Percentiles rank a stretch among this genome's conserved stretches.
Conservation (phyloP, 2,329 filamentous ascomycete species). For the Penicillium sp. region DNA sequence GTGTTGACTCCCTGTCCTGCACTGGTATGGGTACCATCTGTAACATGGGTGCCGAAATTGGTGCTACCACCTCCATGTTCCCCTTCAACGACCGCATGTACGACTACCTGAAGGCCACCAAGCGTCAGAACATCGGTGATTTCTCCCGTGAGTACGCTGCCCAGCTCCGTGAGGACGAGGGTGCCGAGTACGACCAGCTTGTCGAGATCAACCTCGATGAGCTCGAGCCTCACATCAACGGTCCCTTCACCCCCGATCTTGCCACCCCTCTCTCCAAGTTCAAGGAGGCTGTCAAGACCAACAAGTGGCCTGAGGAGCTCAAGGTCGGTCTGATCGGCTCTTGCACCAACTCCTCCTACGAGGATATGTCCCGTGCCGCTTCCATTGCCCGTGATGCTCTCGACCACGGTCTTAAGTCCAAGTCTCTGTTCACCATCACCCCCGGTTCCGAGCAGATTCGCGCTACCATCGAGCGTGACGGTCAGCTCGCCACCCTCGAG, state of each 20-base stretch:
- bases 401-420: constrained; percentile 85
- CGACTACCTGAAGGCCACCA: constrained; percentile 83
- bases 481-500: constrained; percentile 81
- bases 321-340: constrained; percentile 94
- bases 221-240: constrained; percentile 95
- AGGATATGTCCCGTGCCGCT: constrained; percentile 96
- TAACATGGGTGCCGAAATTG: constrained; percentile 88
- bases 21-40: constrained; percentile 92
- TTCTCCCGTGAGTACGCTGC: constrained; percentile 63
- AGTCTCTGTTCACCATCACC: constrained; percentile 91
- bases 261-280: constrained; percentile 91
- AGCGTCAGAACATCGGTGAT: constrained; percentile 69
- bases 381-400: constrained; percentile 88
- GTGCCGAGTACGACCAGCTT: constrained; percentile 84
- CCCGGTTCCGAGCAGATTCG: constrained; percentile 96
- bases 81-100: constrained; percentile 83
- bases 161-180: constrained; percentile 71
- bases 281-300: constrained; percentile 76
- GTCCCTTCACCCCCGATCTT: constrained; percentile 92
- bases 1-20: constrained; percentile 82
- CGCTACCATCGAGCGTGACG: constrained; percentile 86
- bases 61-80: constrained; percentile 94
- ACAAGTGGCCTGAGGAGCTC: constrained; percentile 87
- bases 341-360: constrained; percentile 98
- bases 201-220: constrained; percentile 87